Evolutionary conservation across 2,329 filamentous ascomycete species (phyloP), one percentile per base, ranked within the genome.

Genomic region (Clathrospora elynae): DNA sequence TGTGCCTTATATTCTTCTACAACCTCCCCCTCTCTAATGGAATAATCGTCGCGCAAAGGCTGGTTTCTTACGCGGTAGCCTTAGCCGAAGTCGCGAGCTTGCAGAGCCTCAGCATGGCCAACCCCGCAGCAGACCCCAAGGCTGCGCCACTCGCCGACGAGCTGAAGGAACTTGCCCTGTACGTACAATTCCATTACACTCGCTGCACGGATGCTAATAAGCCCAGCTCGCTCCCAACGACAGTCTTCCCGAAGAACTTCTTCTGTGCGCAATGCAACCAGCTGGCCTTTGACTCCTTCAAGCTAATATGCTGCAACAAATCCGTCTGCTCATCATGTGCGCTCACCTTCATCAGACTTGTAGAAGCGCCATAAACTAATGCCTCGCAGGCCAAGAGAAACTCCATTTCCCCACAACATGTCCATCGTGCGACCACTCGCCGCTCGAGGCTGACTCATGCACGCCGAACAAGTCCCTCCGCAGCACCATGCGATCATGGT

Each of bases 231-330:
- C 78, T 96, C 47, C 76, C 83, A 13, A 82, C 87, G 54, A 88
- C 92, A 61, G 89, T 93, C 51, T 90, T 96, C 44, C 93, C 93
- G n/a, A 90, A 91, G 63, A 96, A 96, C 78, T 81, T 99, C 53
- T 87, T 91, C 72, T 99, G 93, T 77, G 90, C 90, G 37, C 88
- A 90, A 59, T 99, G 93, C 74, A 93, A 87, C 74, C 90, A 88
- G 70, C 79, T 97, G 45, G 91, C 90, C 19, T 77, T 95, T 53
- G 95, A 96, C 68, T 89, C 92, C 6, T 95, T 90, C 69, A 88
- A 91, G 52, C 78, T 96, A 18, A 89, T 91, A 1, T 99, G 93
- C 73, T 99, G 93, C 71, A 93, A 96, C 65, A 92, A 95, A 67
- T 86, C 88, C 26, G 95, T 97, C 45, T 97, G 93, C 77, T 87